Conservation (phyloP, 257 asterid genomes). For the Solanum pinnatisectum region DNA sequence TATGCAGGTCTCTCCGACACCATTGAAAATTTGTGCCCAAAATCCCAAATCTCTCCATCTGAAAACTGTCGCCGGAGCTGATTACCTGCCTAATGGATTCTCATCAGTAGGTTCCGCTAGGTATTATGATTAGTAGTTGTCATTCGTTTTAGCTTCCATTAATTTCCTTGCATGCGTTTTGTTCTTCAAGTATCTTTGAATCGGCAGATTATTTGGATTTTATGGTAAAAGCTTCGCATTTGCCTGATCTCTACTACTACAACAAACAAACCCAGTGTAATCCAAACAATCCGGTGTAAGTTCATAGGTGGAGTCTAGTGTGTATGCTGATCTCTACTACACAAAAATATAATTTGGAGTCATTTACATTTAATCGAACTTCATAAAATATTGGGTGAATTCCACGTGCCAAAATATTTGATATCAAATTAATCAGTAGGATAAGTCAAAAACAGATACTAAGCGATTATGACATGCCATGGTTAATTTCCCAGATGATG, state of each 20-base stretch:
- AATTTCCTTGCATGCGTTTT: background rate
- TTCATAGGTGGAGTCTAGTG: too few relatives aligned
- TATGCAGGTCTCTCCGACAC: constrained; percentile 78
- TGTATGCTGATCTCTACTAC: background rate
- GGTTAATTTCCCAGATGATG: background rate
- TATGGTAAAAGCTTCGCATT: background rate
- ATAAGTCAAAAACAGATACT: background rate
- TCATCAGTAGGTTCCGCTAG: background rate
- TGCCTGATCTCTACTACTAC: background rate
- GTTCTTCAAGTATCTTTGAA: background rate
- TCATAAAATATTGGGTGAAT: background rate
- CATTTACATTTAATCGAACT: too few relatives aligned
- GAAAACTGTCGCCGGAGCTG: background rate
- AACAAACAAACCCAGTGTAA: background rate
- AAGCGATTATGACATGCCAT: background rate
- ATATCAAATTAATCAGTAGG: background rate
- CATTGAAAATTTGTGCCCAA: constrained; percentile 18
- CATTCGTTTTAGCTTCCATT: background rate
- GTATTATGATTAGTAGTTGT: background rate
- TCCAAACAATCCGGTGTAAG: too few relatives aligned
- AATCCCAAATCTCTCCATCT: background rate
- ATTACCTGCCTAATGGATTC: background rate
- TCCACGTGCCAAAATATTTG: background rate
- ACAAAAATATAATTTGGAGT: background rate
- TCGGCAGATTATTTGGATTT: background rate